Percentiles rank a stretch among this genome's conserved stretches.
Evolutionary conservation across 2,329 filamentous ascomycete genomes (phyloP).

Genomic region (Colletotrichum navitas): DNA sequence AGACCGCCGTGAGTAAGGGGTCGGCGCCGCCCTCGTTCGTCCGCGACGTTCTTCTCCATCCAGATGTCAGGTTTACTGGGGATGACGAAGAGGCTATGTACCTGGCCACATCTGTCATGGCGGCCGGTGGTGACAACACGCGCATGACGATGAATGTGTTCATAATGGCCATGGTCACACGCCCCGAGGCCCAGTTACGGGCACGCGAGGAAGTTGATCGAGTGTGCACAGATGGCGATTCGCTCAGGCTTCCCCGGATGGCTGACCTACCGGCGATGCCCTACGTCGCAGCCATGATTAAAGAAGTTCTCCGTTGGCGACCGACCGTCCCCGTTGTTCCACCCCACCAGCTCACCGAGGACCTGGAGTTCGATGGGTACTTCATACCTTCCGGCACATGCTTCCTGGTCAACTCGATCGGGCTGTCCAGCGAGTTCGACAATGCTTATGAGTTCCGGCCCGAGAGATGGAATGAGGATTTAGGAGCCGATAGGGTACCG

Average conservation of each 20-base stretch:
- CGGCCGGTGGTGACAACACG: constrained; percentile 59
- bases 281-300: constrained; percentile 56
- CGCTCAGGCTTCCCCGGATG: constrained; percentile 47
- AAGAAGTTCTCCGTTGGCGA: constrained; percentile 61
- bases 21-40: constrained; percentile 52
- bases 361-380: constrained; percentile 57
- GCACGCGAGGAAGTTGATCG: constrained; percentile 58
- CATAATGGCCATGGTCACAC: constrained; percentile 48
- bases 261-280: constrained; percentile 55
- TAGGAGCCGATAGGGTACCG: constrained; percentile 52
- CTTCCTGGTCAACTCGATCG: constrained; percentile 55
- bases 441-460: not conserved
- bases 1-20: constrained; percentile 44
- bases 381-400: constrained; percentile 58
- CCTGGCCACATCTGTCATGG: constrained; percentile 53
- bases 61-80: constrained; percentile 46
- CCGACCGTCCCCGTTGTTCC: constrained; percentile 55
- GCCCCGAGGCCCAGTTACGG: constrained; percentile 50
- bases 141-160: constrained; percentile 51
- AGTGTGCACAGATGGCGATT: constrained; percentile 52
- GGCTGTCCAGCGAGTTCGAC: constrained; percentile 50
- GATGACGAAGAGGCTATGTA: constrained; percentile 56
- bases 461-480: constrained; percentile 47
- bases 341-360: constrained; percentile 42
- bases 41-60: constrained; percentile 51